Base-by-base conservation (phyloP, 1,284 basidiomycete genomes). In the Tilletia caries region DNA sequence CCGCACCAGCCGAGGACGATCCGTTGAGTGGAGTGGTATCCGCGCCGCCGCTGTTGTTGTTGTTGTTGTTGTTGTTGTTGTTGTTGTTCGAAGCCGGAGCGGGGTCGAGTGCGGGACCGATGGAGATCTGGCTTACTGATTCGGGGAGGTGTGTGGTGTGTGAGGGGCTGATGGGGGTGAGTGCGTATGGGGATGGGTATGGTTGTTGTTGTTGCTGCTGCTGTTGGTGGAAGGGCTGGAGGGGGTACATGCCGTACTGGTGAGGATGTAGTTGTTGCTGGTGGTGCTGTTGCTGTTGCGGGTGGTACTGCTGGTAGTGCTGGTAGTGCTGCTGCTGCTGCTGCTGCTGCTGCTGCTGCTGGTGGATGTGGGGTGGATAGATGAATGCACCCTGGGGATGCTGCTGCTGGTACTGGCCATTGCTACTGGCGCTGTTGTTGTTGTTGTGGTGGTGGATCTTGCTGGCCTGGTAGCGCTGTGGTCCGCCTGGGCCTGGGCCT, bases 381-480 rank as follows among this genome's bases (percentile, higher is more conserved):
- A n/a, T n/a, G n/a, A n/a, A n/a, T n/a, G n/a, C n/a, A 23, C 52
- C 52, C 4, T 54, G 29, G 6, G n/a, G 52, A 54, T 54, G 25
- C 25, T 58, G 54, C 54, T 58, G 52, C 25, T 58, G 54, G 10
- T 58, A 29, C 15, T 62, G 58, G 27, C 34, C n/a, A n/a, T n/a
- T n/a, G 54, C 29, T 58, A 29, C 15, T 62, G 58, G 27, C 34
- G 58, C n/a, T 33, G 58, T 62, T 29, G 33, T 33, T 34, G 29
- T 37, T 54, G 52, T 54, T 18, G 15, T 54, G 52, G 27, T 54
- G 52, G 25, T 54, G n/a, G 52, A 13, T 29, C 52, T 54, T 23
- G 25, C 25, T 23, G 12, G n/a, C 52, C 6, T 29, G 25, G 23
- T 54, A 54, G 3, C 52, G 52, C 23, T 29, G 25, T 23, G 29